Evolutionary conservation across 2,329 filamentous ascomycete species (phyloP).

Genomic region (Sphaerostilbella broomeana): DNA sequence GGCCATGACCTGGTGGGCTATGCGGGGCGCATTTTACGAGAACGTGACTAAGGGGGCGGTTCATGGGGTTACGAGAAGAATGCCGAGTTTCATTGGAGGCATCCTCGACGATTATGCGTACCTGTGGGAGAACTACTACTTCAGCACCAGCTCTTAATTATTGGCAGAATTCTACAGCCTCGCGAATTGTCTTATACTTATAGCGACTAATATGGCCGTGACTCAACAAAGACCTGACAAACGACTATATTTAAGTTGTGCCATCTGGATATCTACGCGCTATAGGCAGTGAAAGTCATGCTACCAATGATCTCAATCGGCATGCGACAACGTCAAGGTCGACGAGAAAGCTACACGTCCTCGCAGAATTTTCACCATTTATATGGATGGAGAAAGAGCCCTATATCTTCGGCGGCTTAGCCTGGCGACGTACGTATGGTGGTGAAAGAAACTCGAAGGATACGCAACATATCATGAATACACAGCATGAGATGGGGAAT

Average conservation of each 20-base stretch:
- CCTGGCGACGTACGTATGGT: too few relatives aligned
- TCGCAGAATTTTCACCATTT: neutral
- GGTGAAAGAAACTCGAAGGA: too few relatives aligned
- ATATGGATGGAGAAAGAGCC: too few relatives aligned
- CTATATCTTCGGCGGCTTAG: too few relatives aligned
- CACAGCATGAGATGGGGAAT: too few relatives aligned
- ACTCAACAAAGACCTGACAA: too few relatives aligned
- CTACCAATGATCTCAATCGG: neutral
- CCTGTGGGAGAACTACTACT: constrained; percentile 97
- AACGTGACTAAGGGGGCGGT: constrained; percentile 76
- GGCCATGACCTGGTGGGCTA: constrained; percentile 90
- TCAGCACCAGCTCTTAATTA: constrained; percentile 50
- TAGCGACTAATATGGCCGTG: too few relatives aligned
- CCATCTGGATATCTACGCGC: too few relatives aligned
- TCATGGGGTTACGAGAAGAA: constrained; percentile 62
- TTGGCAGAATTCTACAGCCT: neutral
- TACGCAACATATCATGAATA: too few relatives aligned
- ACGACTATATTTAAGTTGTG: too few relatives aligned
- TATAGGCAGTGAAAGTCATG: too few relatives aligned
- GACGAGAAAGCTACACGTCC: neutral
- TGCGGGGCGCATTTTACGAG: constrained; percentile 97
- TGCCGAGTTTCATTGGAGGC: constrained; percentile 75
- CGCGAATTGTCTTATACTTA: neutral
- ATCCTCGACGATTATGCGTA: constrained; percentile 96
- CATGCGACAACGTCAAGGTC: too few relatives aligned